Conservation (phyloP, 2,329 filamentous ascomycete genomes). For the Chaetomium olivaceum region DNA sequence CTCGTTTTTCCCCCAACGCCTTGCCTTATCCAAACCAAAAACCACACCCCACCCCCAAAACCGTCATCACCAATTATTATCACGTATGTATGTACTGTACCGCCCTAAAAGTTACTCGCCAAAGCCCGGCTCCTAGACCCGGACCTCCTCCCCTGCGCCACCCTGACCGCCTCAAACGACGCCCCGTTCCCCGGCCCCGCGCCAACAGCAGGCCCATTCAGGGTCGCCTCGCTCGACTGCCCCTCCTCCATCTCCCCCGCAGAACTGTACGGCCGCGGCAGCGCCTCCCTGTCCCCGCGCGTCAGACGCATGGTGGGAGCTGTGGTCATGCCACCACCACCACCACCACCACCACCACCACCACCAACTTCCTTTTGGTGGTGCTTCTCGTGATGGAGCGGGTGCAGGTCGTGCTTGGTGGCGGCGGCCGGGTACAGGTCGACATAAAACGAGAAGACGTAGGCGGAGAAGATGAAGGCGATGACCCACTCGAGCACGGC, state of each 20-base stretch:
- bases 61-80: neutral
- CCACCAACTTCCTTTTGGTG: neutral
- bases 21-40: neutral
- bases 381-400: neutral
- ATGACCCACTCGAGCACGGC: slow-evolving; percentile 80
- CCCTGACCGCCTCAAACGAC: slow-evolving; percentile 7
- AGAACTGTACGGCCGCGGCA: slow-evolving; percentile 4
- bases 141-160: neutral
- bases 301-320: neutral
- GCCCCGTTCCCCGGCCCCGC: neutral
- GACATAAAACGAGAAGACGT: slow-evolving; percentile 81
- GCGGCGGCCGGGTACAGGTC: slow-evolving; percentile 79
- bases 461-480: slow-evolving; percentile 83
- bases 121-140: slow-evolving; percentile 9
- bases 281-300: slow-evolving; percentile 1
- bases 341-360: too few relatives aligned
- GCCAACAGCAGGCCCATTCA: neutral
- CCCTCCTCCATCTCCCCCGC: slow-evolving; percentile 26
- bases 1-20: neutral
- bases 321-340: neutral
- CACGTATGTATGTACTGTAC: neutral
- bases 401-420: slow-evolving; percentile 42
- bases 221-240: slow-evolving; percentile 1
- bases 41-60: neutral
- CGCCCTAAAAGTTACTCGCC: slow-evolving; percentile 21